Conservation (phyloP, 306 rosid species). For the Prunus campanulata region DNA sequence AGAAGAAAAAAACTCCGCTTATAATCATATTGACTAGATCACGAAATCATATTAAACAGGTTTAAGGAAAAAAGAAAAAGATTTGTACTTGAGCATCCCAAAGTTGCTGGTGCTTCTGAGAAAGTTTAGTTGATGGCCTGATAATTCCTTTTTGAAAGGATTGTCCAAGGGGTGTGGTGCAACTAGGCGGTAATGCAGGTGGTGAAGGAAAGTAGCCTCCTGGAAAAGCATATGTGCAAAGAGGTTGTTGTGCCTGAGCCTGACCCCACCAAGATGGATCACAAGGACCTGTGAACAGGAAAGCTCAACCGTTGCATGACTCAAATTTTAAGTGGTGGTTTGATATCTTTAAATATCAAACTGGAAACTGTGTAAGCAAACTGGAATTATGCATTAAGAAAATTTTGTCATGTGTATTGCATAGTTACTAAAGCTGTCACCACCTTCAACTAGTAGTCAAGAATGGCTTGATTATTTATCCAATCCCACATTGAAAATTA, state of each 20-base stretch:
- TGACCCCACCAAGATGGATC: slow-evolving; percentile 48
- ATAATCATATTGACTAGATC: slow-evolving; percentile 5
- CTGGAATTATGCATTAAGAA: not conserved
- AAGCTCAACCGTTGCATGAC: slow-evolving; percentile 12
- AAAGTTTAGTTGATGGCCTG: slow-evolving; percentile 9
- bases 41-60: slow-evolving; percentile 1
- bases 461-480: not conserved
- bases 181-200: slow-evolving; percentile 12
- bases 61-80: slow-evolving; percentile 1
- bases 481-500: not conserved
- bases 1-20: not conserved
- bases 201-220: slow-evolving; percentile 30
- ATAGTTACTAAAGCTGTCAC: not conserved
- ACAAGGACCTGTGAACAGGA: slow-evolving; percentile 42
- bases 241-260: slow-evolving; percentile 43
- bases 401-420: not conserved
- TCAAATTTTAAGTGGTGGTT: not conserved
- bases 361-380: not conserved
- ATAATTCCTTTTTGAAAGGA: slow-evolving; percentile 34
- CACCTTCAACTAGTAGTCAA: not conserved
- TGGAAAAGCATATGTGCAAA: slow-evolving; percentile 30
- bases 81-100: slow-evolving; percentile 53
- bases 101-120: slow-evolving; percentile 19
- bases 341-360: not conserved
- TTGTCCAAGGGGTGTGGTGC: slow-evolving; percentile 25